Base-by-base conservation (phyloP, 164 flowering plant species). In the Vitis vinifera region DNA sequence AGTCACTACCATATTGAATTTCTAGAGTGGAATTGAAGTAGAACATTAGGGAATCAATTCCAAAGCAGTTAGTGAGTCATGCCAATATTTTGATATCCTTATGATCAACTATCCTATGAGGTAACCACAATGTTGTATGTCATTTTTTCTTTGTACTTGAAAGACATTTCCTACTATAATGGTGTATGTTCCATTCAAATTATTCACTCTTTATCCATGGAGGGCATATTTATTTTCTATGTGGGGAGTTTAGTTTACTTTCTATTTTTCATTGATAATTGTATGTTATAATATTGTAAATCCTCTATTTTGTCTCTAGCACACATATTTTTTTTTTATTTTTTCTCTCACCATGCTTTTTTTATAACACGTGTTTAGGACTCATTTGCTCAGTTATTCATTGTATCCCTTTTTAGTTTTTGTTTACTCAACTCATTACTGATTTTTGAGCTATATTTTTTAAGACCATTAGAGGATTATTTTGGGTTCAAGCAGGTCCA, bases 51-150 rank as follows among this genome's bases (percentile, higher is more conserved):
- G 97, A 75, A 85, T 94, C 68, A 69, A 88, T 81, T 75, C 85
- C 64, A 81, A 84, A 51, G 69, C 72, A 59, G 81, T 94, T 68
- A 94, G 82, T 69, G 93, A 92, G 55, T 67, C 90, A 50, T 92
- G 98, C 76, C 91, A 80, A 63, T 78, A 68, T 60, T 79, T 48
- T 69, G 76, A 87, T 70, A 81, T 92, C 63, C 89, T 92, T 19
- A 90, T 91, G 97, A 85, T 94, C 70, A 94, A 87, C 77, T 91
- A 86, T 82, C 93, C 96, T 3, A 82, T 91, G 68, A 87, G 97
- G 98, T 90, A 66, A 63, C 14, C 1, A 51, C 68, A 73, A 29
- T 8, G 4, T 48, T 27, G 10, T 29, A 49, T 17, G 17, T 55
- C 27, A 14, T 64, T 37, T 10, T 56, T 19, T 56, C 19, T 56